Conservation (phyloP, 176 grass and related monocot genomes). For the Triticum turgidum region DNA sequence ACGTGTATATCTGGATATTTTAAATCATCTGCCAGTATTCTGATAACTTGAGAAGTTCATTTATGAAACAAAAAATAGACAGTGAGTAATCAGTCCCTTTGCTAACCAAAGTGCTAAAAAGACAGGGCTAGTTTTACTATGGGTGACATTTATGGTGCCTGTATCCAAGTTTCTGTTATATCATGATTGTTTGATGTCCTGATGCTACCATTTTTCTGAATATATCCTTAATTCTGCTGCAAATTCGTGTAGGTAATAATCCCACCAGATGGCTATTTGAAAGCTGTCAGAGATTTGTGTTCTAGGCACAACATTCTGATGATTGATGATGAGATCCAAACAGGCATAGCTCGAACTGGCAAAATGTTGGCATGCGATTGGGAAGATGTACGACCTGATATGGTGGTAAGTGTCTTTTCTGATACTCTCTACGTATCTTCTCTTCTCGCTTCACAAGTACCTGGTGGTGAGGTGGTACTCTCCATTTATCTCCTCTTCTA, state of each 20-base stretch:
- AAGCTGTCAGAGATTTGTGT: slow-evolving; percentile 85
- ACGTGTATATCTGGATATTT: slow-evolving; percentile 2
- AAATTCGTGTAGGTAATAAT: slow-evolving; percentile 62
- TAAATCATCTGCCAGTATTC: background rate
- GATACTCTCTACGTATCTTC: background rate
- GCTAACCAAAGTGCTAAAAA: slow-evolving; percentile 5
- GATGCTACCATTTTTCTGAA: background rate
- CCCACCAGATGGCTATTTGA: slow-evolving; percentile 90
- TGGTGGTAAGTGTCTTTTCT: slow-evolving; percentile 66
- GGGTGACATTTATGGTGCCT: slow-evolving; percentile 17
- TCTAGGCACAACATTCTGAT: slow-evolving; percentile 86
- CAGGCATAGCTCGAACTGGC: slow-evolving; percentile 95
- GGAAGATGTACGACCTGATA: slow-evolving; percentile 84
- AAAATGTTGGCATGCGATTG: slow-evolving; percentile 87
- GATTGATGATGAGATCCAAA: slow-evolving; percentile 99
- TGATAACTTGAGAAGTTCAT: slow-evolving; percentile 13
- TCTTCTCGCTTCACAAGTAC: background rate
- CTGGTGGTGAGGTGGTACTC: background rate
- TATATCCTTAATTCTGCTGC: background rate
- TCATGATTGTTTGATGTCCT: background rate
- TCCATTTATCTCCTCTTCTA: background rate
- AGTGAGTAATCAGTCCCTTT: background rate
- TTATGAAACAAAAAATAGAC: background rate
- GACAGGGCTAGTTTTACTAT: background rate
- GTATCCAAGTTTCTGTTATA: background rate